phyloP scores from a whole-genome alignment of 495 filamentous ascomycete species.

The Mycothermus thermophilus region DNA sequence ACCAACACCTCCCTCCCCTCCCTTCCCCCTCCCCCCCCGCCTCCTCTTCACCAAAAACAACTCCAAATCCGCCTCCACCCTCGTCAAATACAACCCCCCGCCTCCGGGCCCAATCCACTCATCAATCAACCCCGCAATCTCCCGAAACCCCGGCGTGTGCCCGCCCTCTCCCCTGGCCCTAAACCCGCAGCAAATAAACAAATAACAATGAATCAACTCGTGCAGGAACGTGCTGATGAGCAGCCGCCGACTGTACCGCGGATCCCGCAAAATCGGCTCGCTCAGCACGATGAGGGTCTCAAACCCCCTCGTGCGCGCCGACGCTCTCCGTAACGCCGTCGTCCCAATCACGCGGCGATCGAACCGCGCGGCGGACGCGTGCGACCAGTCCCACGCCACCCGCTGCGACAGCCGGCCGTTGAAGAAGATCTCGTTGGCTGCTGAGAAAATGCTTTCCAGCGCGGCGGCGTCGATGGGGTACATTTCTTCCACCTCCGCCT shows the following conservation, averaged over 20 bases:
- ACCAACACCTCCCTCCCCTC: not conserved
- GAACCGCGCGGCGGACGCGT: slow-evolving; percentile 20
- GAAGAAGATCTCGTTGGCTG: slow-evolving; percentile 42
- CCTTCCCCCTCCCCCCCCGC: not conserved
- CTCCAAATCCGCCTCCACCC: slow-evolving; percentile 41
- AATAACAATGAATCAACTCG: slow-evolving; percentile 43
- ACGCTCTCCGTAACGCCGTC: slow-evolving; percentile 33
- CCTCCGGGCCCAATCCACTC: slow-evolving; percentile 35
- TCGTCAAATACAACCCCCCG: slow-evolving; percentile 33
- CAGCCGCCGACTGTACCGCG: slow-evolving; percentile 34
- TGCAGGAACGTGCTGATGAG: slow-evolving; percentile 45
- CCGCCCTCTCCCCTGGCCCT: slow-evolving; percentile 33
- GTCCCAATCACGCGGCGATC: slow-evolving; percentile 37
- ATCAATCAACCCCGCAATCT: slow-evolving; percentile 38
- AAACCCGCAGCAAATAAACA: slow-evolving; percentile 43
- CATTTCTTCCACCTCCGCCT: slow-evolving; percentile 6
- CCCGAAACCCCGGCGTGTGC: slow-evolving; percentile 38
- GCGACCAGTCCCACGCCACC: slow-evolving; percentile 41
- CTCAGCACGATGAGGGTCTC: slow-evolving; percentile 44
- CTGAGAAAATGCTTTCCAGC: slow-evolving; percentile 35
- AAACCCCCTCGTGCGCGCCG: slow-evolving; percentile 25
- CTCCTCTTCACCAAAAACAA: slow-evolving; percentile 20
- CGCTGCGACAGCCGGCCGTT: slow-evolving; percentile 32
- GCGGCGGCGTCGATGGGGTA: slow-evolving; percentile 36
- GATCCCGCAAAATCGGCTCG: slow-evolving; percentile 31